Percentiles rank a stretch among this genome's conserved stretches.
Conservation (phyloP, 192 early-diverging fungal species). For the Thoreauomyces humboldtii region DNA sequence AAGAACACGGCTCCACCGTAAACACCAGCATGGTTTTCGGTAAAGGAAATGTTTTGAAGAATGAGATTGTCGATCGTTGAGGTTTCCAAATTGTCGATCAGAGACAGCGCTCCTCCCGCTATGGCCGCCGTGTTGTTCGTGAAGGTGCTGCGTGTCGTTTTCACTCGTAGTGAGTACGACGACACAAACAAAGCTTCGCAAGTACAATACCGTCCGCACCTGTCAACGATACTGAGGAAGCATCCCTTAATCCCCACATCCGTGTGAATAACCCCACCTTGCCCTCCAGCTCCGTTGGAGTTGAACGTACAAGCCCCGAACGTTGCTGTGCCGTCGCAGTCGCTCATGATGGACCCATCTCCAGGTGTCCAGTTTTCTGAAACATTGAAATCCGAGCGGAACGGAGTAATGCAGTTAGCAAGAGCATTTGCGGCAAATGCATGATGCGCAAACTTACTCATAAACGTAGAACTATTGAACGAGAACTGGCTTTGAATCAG, state of each 20-base stretch:
- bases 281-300: conserved; percentile 7
- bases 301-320: conserved; percentile 8
- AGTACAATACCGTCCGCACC: not conserved
- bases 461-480: conserved; percentile 2
- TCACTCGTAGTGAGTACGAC: too few species aligned
- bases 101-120: not conserved
- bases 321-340: conserved; percentile 1
- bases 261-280: conserved; percentile 6
- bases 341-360: conserved; percentile 14
- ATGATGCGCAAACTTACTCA: too few species aligned
- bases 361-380: conserved; percentile 9
- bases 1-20: conserved; percentile 3
- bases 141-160: not conserved
- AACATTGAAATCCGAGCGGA: too few species aligned
- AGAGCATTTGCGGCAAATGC: too few species aligned
- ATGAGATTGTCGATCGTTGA: conserved; percentile 7
- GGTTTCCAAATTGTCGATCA: too few species aligned
- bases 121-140: conserved; percentile 4
- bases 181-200: not conserved
- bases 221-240: not conserved
- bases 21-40: not conserved
- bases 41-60: not conserved
- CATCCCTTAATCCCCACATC: not conserved
- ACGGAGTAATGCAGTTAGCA: too few species aligned
- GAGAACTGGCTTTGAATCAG: not conserved